phyloP scores from a whole-genome alignment of 345 rosid genomes.

The Garcia nutans region DNA sequence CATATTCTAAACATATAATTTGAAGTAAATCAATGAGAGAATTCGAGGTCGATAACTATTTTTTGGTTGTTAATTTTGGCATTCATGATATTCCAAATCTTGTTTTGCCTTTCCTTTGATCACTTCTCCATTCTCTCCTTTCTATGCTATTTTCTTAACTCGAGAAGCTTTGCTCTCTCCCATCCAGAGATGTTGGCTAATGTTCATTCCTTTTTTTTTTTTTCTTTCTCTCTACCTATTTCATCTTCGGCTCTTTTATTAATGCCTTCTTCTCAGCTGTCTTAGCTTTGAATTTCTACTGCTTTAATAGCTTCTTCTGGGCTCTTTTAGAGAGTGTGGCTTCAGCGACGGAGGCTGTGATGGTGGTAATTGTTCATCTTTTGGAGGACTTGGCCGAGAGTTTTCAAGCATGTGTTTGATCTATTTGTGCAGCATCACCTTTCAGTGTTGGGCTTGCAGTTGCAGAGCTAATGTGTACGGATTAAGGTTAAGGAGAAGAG shows the following conservation, averaged over 20 bases:
- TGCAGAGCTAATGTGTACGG: too few species aligned
- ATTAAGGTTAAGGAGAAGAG: too few species aligned
- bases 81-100: conserved; percentile 49
- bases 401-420: conserved; percentile 16
- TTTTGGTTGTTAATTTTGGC: conserved; percentile 70
- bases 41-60: conserved; percentile 75
- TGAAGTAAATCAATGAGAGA: conserved; percentile 23
- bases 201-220: conserved; percentile 57
- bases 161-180: conserved; percentile 62
- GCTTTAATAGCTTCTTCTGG: conserved; percentile 80
- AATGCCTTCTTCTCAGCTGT: conserved; percentile 88
- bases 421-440: too few species aligned
- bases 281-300: conserved; percentile 66
- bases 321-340: conserved; percentile 68
- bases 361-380: not conserved
- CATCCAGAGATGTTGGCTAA: conserved; percentile 53
- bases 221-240: conserved; percentile 59
- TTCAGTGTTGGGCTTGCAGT: too few species aligned
- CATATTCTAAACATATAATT: too few species aligned
- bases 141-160: conserved; percentile 61
- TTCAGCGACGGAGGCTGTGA: not conserved
- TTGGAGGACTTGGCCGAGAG: conserved; percentile 1
- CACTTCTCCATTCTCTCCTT: conserved; percentile 75
- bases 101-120: conserved; percentile 64
- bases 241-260: conserved; percentile 63